Base-by-base conservation (phyloP, 2,329 filamentous ascomycete genomes). In the Alternaria sp. region DNA sequence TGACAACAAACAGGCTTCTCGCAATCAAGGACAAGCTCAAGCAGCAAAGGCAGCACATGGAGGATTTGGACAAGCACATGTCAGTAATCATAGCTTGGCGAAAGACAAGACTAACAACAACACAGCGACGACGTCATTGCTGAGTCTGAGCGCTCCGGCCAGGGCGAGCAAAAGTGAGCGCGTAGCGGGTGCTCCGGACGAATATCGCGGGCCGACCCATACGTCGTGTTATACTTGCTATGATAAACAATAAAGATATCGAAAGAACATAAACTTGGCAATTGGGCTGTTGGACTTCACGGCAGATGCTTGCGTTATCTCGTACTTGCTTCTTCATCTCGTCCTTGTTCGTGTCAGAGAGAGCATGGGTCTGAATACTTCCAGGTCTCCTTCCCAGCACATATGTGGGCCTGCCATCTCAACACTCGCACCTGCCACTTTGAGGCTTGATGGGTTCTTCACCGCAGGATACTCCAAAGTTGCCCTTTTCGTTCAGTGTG, bases 11-110 rank as follows among this genome's bases (percentile, higher is more conserved):
- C 64, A 87, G 86, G 78, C 90, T 97, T 67, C 74, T 87, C 56
- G 88, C 88, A 79, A 89, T 97, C 74, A 90, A 88, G 74, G 81
- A 84, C 68, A 88, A 87, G 80, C 87, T 97, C 70, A 77, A 82
- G 67, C 89, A 92, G 82, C 93, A 97, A 85, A 89, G 92, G 81
- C 84, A 89, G 71, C 93, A 97, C 84, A 88, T 97, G 70, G 86
- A 95, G 78, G 90, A 94, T 80, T 89, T 97, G 67, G 90, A 93
- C 75, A 87, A 91, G 77, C 92, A 96, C 87, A 94, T 97, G 93
- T 96, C 83, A 78, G 90, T 68, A 64, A 49, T 55, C 46, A 37
- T 30, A 12, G 11, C 33, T 58, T 21, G 26, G 21, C 28, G 26
- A 23, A n/a, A 25, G 25, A 44, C 47, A 55, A 56, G 10, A 67